Evolutionary conservation across 2,329 filamentous ascomycete genomes (phyloP), one percentile per base, ranked within the genome.

Genomic region (Microdochium bolleyi): DNA sequence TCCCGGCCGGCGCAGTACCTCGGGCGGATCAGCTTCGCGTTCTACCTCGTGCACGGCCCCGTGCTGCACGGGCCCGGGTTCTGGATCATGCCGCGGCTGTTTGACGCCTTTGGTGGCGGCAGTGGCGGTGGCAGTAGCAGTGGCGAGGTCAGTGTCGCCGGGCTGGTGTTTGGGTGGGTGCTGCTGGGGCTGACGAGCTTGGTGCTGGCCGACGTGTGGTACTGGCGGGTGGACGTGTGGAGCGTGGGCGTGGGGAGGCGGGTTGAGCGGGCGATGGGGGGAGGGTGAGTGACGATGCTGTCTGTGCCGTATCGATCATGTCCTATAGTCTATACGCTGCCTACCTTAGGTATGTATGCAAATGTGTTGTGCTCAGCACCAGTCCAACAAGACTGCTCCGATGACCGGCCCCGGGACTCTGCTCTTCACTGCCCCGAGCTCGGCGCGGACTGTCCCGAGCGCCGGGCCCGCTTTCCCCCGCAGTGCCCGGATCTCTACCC

Each of bases 31-130:
- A 72, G 69, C 54, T 73, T 72, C 60, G 70, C 69, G 1, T 58
- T 73, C n/a, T 73, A 73, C 53, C 67, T 73, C 3, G 61, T 73
- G 4, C 70, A 73, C 46, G 62, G 62, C 2, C 61, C 62, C 2
- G 61, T 64, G 7, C 54, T 64, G 19, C 61, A 64, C 51, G 58
- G 61, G 10, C 54, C 63, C 10, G 62, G 62, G 11, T 64, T 63
- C 57, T 64, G 61, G 61, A 56, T 64, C 52, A 72, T 73, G 70
- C 70, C 70, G 4, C 57, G 68, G 9, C 57, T 72, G 2, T 72
- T 72, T 46, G 70, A 72, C 21, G 58, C 52, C 13, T 62, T 72
- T 14, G 68, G 69, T 4, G 57, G 59, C 19, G 53, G 53, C 1
- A 55, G 55, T n/a, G n/a, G n/a, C n/a, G 68, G 69, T 4, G 57